Conservation (phyloP, 1,284 basidiomycete species). For the Tylopilus sp. region DNA sequence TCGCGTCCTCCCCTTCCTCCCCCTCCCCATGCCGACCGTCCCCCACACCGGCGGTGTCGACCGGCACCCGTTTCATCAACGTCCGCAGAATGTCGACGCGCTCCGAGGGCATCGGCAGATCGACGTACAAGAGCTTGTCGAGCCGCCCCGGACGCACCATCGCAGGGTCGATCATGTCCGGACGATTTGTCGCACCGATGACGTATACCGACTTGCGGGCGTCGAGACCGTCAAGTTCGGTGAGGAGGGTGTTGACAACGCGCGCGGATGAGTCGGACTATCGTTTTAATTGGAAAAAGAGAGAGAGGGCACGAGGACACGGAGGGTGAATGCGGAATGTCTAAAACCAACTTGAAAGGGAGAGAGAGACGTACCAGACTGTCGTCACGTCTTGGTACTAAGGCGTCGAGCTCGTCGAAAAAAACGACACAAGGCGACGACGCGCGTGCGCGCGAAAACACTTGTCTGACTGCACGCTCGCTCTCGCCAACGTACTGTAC, state of each 20-base stretch:
- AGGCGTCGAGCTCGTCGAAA: slow-evolving; percentile 95
- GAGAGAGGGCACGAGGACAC: neutral
- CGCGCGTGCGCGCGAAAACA: slow-evolving; percentile 85
- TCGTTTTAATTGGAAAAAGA: no score
- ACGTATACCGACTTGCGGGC: slow-evolving; percentile 90
- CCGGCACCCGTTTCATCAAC: slow-evolving; percentile 65
- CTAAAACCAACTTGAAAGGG: no score
- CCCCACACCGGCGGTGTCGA: slow-evolving; percentile 40
- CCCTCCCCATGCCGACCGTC: neutral
- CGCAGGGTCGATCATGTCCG: slow-evolving; percentile 98
- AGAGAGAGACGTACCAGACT: slow-evolving; percentile 57
- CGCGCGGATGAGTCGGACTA: slow-evolving; percentile 94
- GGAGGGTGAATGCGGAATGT: no score
- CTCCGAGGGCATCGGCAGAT: slow-evolving; percentile 77
- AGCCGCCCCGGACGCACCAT: slow-evolving; percentile 96
- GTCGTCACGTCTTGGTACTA: slow-evolving; percentile 93
- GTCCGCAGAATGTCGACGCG: slow-evolving; percentile 85
- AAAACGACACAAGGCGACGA: slow-evolving; percentile 90
- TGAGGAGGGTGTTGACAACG: slow-evolving; percentile 97
- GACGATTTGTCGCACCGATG: slow-evolving; percentile 96
- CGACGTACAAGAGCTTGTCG: slow-evolving; percentile 96
- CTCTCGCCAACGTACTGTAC: slow-evolving; percentile 94
- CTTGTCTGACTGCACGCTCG: slow-evolving; percentile 91
- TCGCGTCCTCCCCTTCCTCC: slow-evolving; percentile 26
- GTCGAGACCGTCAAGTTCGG: slow-evolving; percentile 94